Evolutionary conservation across 192 early-diverging fungal genomes (phyloP).

Genomic region (Podila minutissima): DNA sequence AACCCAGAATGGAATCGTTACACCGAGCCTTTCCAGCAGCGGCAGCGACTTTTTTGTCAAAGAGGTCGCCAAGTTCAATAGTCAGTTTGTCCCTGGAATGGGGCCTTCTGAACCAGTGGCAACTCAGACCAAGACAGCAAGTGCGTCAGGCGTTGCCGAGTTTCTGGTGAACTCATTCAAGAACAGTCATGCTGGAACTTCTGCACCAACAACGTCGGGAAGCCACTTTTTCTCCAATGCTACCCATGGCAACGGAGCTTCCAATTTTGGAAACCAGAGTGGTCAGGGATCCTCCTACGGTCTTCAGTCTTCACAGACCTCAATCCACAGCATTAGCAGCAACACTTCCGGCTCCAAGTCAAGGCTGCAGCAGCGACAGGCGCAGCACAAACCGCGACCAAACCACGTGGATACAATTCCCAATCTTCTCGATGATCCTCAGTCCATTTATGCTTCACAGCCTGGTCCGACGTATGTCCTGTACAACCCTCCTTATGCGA

Average conservation of each 20-base stretch:
- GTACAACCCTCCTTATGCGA: constrained; percentile 42
- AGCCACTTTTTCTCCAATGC: constrained; percentile 23
- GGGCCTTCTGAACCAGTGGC: constrained; percentile 13
- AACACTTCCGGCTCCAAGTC: background rate
- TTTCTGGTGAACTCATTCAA: constrained; percentile 47
- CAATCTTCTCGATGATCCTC: constrained; percentile 17
- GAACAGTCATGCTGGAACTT: constrained; percentile 14
- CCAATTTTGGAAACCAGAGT: background rate
- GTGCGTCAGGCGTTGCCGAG: constrained; percentile 32
- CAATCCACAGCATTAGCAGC: background rate
- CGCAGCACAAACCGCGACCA: background rate
- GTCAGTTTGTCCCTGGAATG: constrained; percentile 41
- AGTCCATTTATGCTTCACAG: constrained; percentile 29
- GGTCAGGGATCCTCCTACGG: background rate
- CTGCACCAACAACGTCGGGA: constrained; percentile 15
- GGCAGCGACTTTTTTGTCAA: constrained; percentile 45
- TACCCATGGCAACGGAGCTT: background rate
- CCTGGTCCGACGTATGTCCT: constrained; percentile 33
- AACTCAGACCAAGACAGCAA: constrained; percentile 11
- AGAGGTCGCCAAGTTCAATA: constrained; percentile 40
- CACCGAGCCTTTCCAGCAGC: constrained; percentile 15
- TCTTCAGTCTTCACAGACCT: constrained; percentile 7
- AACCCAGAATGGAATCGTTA: constrained; percentile 21
- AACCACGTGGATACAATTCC: constrained; percentile 9
- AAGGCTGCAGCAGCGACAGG: constrained; percentile 12